Evolutionary conservation across 805 yeast species (phyloP).

Genomic region (Phaffomyces thermotolerans): DNA sequence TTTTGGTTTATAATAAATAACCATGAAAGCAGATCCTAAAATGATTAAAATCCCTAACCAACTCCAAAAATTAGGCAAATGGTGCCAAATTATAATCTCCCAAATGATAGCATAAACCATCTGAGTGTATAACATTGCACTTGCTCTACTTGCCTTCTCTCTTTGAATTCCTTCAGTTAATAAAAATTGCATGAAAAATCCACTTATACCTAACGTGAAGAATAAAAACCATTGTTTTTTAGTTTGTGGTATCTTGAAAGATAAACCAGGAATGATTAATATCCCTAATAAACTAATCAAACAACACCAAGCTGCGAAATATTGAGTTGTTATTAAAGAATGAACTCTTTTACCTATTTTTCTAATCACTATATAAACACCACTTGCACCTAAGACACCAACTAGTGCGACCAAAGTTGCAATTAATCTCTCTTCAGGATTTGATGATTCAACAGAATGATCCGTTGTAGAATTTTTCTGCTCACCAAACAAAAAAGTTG

Average conservation of each 20-base stretch:
- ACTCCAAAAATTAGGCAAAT: slow-evolving; percentile 64
- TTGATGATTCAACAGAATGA: slow-evolving; percentile 41
- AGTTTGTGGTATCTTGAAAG: slow-evolving; percentile 56
- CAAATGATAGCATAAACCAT: slow-evolving; percentile 72
- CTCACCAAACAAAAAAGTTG: slow-evolving; percentile 58
- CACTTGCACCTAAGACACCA: slow-evolving; percentile 65
- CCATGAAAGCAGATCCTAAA: slow-evolving; percentile 53
- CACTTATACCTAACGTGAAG: slow-evolving; percentile 58
- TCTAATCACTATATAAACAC: slow-evolving; percentile 63
- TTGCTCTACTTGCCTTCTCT: slow-evolving; percentile 70
- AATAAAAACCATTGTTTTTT: slow-evolving; percentile 60
- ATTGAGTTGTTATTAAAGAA: slow-evolving; percentile 71
- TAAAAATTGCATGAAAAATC: slow-evolving; percentile 75
- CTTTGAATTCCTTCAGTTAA: slow-evolving; percentile 79
- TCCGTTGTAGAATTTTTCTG: slow-evolving; percentile 23
- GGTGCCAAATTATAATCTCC: slow-evolving; percentile 67
- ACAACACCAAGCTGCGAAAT: slow-evolving; percentile 58
- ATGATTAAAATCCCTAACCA: slow-evolving; percentile 64
- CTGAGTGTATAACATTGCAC: slow-evolving; percentile 69
- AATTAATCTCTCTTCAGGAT: slow-evolving; percentile 46
- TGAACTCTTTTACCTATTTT: slow-evolving; percentile 74
- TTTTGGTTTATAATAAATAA: slow-evolving; percentile 44
- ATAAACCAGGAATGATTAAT: slow-evolving; percentile 46
- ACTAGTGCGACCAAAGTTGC: slow-evolving; percentile 59
- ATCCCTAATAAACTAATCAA: slow-evolving; percentile 48